Percentiles rank a stretch among this genome's conserved stretches.
phyloP scores from a whole-genome alignment of 495 filamentous ascomycete genomes.

The Rhypophila decipiens region DNA sequence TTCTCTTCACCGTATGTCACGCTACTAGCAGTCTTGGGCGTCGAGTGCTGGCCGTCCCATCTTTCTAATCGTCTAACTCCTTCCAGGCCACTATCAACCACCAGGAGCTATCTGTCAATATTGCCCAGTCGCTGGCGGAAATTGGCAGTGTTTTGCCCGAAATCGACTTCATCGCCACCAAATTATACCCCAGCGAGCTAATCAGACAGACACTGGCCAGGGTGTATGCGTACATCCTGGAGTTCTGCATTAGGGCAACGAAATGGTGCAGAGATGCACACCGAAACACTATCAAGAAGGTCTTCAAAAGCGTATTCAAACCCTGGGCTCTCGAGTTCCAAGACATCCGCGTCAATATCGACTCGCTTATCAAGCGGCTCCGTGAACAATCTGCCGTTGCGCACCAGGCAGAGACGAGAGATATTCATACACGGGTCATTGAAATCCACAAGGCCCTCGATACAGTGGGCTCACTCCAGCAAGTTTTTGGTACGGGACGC shows the following conservation, averaged over 20 bases:
- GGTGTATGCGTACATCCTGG: constrained; percentile 28
- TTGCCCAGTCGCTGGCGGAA: constrained; percentile 21
- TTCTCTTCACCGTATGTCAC: constrained; percentile 5
- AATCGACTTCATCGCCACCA: constrained; percentile 15
- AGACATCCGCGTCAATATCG: constrained; percentile 1
- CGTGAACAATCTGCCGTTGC: constrained; percentile 4
- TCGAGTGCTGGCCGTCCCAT: too few species aligned
- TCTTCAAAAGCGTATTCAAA: constrained; percentile 1
- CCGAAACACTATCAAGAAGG: background rate
- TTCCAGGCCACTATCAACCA: constrained; percentile 23
- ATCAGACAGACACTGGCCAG: constrained; percentile 23
- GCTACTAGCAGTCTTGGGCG: too few species aligned
- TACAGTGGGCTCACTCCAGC: background rate
- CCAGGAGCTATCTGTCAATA: constrained; percentile 14
- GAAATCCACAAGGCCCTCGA: background rate
- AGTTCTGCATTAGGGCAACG: constrained; percentile 21
- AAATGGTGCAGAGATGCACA: constrained; percentile 26
- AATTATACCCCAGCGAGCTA: constrained; percentile 27
- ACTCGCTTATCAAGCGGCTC: background rate
- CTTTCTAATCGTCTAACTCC: too few species aligned
- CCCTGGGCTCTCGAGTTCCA: constrained; percentile 8
- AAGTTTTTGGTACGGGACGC: background rate
- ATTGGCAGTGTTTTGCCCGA: constrained; percentile 30
- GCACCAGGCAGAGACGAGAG: constrained; percentile 6
- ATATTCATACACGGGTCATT: too few species aligned